phyloP scores from a whole-genome alignment of 73 alveolate genomes.

The Tetrahymena malaccensis region DNA sequence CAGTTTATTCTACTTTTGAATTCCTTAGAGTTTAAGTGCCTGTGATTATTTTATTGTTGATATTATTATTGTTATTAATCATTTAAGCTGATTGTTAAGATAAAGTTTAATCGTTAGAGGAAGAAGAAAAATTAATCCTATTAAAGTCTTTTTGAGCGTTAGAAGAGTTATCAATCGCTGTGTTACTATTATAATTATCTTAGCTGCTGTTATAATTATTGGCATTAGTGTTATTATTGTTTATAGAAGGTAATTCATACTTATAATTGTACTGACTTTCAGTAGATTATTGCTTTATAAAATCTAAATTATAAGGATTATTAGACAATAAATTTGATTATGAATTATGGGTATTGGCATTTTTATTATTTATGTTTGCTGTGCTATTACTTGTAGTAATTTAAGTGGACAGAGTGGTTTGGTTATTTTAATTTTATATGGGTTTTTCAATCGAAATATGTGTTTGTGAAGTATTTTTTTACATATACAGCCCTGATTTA shows the following conservation, averaged over 20 bases:
- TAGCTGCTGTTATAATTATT: not conserved
- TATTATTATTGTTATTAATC: too few species aligned
- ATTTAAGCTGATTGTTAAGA: not conserved
- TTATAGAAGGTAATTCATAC: not conserved
- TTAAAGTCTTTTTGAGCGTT: not conserved
- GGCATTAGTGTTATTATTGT: not conserved
- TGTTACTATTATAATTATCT: not conserved
- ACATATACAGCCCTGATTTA: not conserved
- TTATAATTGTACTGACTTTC: not conserved
- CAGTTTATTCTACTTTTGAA: not conserved
- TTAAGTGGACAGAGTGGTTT: not conserved
- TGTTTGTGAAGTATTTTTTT: not conserved
- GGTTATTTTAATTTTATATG: not conserved
- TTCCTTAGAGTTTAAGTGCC: not conserved
- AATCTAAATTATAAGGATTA: not conserved
- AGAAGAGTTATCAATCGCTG: not conserved
- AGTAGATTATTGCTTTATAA: not conserved
- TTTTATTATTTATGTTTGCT: not conserved
- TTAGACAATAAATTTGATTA: not conserved
- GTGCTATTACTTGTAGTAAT: not conserved
- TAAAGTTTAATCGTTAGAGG: not conserved
- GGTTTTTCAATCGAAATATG: not conserved
- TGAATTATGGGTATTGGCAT: not conserved
- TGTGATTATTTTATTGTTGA: not conserved
- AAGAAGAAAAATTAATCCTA: not conserved